A percentile compares a stretch with the other conserved stretches of the same genome.
Evolutionary conservation across 2,329 filamentous ascomycete genomes (phyloP).

Genomic region (Colletotrichum paranaense): DNA sequence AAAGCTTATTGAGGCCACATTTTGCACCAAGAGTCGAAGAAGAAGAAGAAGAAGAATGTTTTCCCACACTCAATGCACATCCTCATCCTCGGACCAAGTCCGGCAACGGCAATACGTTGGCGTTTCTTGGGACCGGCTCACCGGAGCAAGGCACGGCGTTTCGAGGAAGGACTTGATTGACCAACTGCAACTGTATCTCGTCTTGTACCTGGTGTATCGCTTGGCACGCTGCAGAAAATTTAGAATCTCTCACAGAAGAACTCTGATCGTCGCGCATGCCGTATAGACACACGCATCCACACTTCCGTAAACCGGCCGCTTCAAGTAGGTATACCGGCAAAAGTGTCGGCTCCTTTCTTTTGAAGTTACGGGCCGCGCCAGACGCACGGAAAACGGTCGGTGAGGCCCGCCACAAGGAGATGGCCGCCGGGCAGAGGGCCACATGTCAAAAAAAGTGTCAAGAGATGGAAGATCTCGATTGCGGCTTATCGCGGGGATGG

Average conservation of each 20-base stretch:
- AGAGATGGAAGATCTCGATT: constrained; percentile 18
- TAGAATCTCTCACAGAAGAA: constrained; percentile 3
- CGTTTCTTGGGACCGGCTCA: constrained; percentile 3
- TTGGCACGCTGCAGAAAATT: constrained; percentile 4
- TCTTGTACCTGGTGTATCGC: neutral
- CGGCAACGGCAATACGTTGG: constrained; percentile 10
- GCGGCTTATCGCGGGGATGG: constrained; percentile 11
- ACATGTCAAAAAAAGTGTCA: constrained; percentile 10
- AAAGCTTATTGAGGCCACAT: neutral
- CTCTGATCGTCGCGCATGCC: neutral
- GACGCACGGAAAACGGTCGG: constrained; percentile 7
- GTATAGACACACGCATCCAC: neutral
- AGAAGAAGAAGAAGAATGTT: neutral
- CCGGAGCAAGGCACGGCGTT: constrained; percentile 2
- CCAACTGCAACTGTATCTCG: constrained; percentile 10
- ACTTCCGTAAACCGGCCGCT: neutral
- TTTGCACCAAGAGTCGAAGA: neutral
- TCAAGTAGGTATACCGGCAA: neutral
- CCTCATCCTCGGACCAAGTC: constrained; percentile 6
- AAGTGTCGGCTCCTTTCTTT: neutral
- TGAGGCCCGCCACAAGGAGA: neutral
- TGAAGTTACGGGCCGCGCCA: constrained; percentile 19
- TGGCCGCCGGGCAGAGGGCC: neutral
- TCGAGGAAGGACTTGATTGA: constrained; percentile 22
- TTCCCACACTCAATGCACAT: neutral